phyloP scores from a whole-genome alignment of 2,329 filamentous ascomycete genomes.

The Septoria petroselini region DNA sequence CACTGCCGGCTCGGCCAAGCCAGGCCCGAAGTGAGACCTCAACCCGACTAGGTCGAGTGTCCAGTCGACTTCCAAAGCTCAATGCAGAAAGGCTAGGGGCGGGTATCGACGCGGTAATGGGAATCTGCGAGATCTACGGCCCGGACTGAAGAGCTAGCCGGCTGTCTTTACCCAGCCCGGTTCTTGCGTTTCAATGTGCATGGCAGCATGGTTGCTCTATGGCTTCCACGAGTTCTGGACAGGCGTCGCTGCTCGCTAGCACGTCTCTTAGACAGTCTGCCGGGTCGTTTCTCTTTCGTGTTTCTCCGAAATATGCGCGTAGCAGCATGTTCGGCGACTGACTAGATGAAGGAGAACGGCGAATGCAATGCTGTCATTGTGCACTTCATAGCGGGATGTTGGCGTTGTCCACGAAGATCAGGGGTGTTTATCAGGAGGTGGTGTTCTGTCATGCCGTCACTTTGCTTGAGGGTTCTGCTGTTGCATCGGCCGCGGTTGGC shows the following conservation, averaged over 20 bases:
- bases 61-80: not conserved
- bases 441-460: no score
- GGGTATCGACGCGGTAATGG: no score
- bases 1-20: no score
- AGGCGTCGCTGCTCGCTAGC: not conserved
- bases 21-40: no score
- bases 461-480: no score
- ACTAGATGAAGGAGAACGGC: not conserved
- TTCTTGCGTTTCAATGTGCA: no score
- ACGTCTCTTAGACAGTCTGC: not conserved
- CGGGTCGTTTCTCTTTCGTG: not conserved
- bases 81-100: not conserved
- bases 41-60: no score
- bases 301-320: not conserved
- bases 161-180: not conserved
- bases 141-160: not conserved
- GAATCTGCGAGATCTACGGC: slow-evolving; percentile 1
- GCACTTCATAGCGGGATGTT: not conserved
- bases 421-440: not conserved
- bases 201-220: not conserved
- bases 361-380: not conserved
- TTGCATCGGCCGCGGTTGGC: no score
- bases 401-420: not conserved
- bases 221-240: slow-evolving; percentile 1
- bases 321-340: not conserved